Evolutionary conservation across 768 basidiomycete genomes (phyloP), one percentile per base, ranked within the genome.

Genomic region (Trametes elegans): DNA sequence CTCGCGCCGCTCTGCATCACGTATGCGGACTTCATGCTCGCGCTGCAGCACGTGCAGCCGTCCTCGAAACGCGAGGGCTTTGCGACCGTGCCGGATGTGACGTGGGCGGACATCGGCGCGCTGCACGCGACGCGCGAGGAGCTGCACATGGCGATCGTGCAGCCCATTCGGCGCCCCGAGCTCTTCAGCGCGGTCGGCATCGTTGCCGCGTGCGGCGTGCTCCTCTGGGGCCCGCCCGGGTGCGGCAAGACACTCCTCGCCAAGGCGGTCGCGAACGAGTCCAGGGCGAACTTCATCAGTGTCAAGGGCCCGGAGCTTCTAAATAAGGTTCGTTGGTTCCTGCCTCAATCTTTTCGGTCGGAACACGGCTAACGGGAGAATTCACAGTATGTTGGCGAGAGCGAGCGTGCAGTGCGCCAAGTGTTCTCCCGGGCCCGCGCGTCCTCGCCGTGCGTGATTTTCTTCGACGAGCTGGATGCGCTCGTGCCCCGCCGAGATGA

Each of bases 151-250:
- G 90, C 93, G 13, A 92, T 99, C 61, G 95, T 99, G 3, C 91
- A 97, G 64, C 96, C 97, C 6, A 94, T 98, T 61, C 79, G 82
- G 44, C 76, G 90, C 28, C 96, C 97, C 0, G 93, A 93, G 64
- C 68, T 98, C 2, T 99, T 99, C 71, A 83, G 73, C 41, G 80
- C 81, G 9, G 89, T 98, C 1, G 97, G 97, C 6, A 93, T 99
- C 58, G 84, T 87, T 27, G 90, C 92, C 0, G 85, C 93, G 0
- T 94, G 93, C 65, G 97, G 96, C 0, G 97, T 98, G 3, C 73
- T 98, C 29, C 73, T 98, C n/a, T 98, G 97, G 97, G 97, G 97
- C 27, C 97, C 97, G 23, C 96, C 97, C 0, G 97, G 97, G 9
- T 98, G 96, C 66, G 97, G 97, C 5, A 99, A 98, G 74, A 99